Evolutionary conservation across 805 yeast species (phyloP), one percentile per base, ranked within the genome.

Genomic region (Candida insectorum): DNA sequence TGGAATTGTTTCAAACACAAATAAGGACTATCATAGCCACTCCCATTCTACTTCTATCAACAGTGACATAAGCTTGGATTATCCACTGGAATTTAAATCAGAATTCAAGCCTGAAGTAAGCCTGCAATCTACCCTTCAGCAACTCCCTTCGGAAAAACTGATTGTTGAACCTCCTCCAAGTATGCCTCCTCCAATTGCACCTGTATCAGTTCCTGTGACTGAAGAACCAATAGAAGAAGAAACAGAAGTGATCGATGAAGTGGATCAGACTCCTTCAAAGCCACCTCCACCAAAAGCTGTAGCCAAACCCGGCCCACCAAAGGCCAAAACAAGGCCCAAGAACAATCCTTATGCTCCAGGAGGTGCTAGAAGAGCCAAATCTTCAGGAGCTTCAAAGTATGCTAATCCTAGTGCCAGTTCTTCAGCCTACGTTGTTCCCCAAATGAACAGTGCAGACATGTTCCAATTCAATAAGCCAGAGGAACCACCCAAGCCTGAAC

Each of bases 321-420:
- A 29, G 28, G 28, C 28, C 6, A 34, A 29, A 5, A 16, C 7
- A 5, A 31, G 18, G 16, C 10, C 16, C 2, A 36, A 40, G 26
- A 38, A 35, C 10, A 64, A 64, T 33, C 69, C 69, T 4, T 65
- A 64, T 40, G 69, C 69, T 6, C 69, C 69, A 1, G 24, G 43
- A 3, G 25, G 39, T 28, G 26, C 40, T 12, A 23, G 39, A 6
- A 45, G 30, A 39, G 31, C 47, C 36, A 60, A 44, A 26, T 58
- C 58, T 38, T 62, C 58, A 6, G 30, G 28, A 9, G 23, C 35
- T 10, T 31, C 35, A 5, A 37, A 21, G 16, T 33, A 33, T 16
- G 38, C 30, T 16, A 31, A 30, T 18, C 16, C 33, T 4, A 34
- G 13, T 17, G 30, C 32, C 14, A 34, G 24, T 8, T 26, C 18